Base-by-base conservation (phyloP, 225 moss, liverwort and hornwort species). In the Polytrichum formosum region DNA sequence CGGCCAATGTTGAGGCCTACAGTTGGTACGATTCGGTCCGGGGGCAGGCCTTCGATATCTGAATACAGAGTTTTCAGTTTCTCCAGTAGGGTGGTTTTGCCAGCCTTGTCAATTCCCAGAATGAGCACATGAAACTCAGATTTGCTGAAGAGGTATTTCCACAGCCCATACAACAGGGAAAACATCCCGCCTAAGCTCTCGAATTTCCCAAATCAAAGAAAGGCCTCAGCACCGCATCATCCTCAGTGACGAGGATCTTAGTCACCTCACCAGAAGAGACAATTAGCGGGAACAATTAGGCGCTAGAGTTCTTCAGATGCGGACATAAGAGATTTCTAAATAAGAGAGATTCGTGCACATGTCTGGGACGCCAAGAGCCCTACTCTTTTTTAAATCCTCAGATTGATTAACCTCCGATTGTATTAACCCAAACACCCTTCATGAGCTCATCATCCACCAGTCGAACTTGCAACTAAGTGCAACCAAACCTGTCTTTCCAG, bases 111-210 rank as follows among this genome's bases (percentile, higher is more conserved):
- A 73, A 98, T 98, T 74, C 94, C 98, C 55, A 98, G 88, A 73
- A 98, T 98, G 61, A 98, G 98, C 72, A 98, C 98, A 86, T 98
- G 98, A 54, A 98, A 98, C 85, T 98, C 98, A 76, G 94, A 91
- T 80, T 98, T 98, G 85, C 92, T 98, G 85, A 94, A 98, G 33
- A 98, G 74, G 80, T 91, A 98, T 83, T 98, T 94, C 92, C 94
- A 98, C 85, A 98, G 73, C 33, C 98, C 98, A 68, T 92, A 98
- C 29, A 98, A 87, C 87, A 98, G 79, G 69, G 98, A 98, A 90
- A 98, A 98, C 98, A 98, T 98, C 75, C 81, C 78, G 76, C 72
- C 77, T 76, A 5, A 35, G 20, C 68, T 61, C 71, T 21, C 29
- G 1, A 54, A 26, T 72, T 26, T 67, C 18, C 9, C 29, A 6